These are phyloP conservation scores for Chytridium lagenaria DNA, from an alignment of 371 early-diverging fungal genomes.

Conservation along the genomic window DNA sequence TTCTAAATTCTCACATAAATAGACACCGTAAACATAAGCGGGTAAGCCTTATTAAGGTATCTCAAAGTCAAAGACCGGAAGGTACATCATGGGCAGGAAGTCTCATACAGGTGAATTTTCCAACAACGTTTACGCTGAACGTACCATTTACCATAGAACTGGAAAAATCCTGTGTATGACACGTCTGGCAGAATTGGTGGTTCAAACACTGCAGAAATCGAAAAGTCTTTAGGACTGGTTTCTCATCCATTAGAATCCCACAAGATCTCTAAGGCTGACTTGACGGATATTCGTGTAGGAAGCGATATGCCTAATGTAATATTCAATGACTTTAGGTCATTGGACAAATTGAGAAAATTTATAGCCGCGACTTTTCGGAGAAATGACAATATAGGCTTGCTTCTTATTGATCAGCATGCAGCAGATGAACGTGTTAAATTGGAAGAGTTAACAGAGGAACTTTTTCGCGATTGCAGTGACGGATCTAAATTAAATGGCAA, in stretches of 20 bases:
- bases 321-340: conserved; percentile 48
- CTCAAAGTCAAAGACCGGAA: too few species aligned
- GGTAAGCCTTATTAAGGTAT: too few species aligned
- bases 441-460: conserved; percentile 47
- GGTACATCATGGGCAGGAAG: too few species aligned
- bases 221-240: background rate
- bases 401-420: conserved; percentile 86
- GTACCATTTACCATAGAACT: too few species aligned
- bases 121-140: too few species aligned
- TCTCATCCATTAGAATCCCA: background rate
- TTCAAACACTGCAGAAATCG: background rate
- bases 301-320: background rate
- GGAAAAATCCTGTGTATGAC: conserved; percentile 48
- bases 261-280: conserved; percentile 26
- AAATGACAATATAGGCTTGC: conserved; percentile 22
- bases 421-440: conserved; percentile 81
- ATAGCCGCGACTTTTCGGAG: conserved; percentile 46
- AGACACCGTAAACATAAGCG: too few species aligned
- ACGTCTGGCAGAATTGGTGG: background rate
- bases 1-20: too few species aligned
- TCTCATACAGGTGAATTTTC: too few species aligned
- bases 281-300: background rate
- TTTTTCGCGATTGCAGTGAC: background rate
- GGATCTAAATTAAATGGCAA: background rate
- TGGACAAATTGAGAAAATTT: conserved; percentile 72